Conservation (phyloP, 805 yeast genomes). For the Wickerhamomyces tratensis region DNA sequence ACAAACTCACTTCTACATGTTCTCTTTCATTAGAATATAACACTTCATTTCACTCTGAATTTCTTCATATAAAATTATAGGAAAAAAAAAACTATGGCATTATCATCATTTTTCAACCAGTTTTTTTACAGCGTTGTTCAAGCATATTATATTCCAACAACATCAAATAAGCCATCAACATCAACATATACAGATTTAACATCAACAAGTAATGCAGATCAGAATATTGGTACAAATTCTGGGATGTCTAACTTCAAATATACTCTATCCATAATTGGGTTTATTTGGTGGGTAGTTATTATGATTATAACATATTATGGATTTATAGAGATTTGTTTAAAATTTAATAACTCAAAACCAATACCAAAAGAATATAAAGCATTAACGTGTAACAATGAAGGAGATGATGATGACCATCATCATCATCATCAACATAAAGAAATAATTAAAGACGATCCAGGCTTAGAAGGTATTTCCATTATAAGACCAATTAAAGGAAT, state of each 20-base stretch:
- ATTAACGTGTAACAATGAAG: neutral
- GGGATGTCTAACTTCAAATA: neutral
- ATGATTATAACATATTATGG: conserved; percentile 12
- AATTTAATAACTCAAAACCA: conserved; percentile 10
- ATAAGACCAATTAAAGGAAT: conserved; percentile 78
- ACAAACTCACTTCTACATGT: too few species aligned
- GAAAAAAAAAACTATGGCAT: too few species aligned
- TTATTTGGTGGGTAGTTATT: conserved; percentile 17
- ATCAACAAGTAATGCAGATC: neutral
- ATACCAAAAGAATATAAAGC: conserved; percentile 3
- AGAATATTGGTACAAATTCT: too few species aligned
- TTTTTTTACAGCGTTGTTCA: too few species aligned
- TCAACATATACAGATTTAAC: too few species aligned
- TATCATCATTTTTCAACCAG: too few species aligned
- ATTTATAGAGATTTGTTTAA: conserved; percentile 13
- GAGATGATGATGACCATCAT: neutral
- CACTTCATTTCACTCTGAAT: too few species aligned
- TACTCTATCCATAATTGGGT: conserved; percentile 8
- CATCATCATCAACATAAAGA: too few species aligned
- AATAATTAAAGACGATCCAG: neutral
- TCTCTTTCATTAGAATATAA: too few species aligned
- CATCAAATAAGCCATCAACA: too few species aligned
- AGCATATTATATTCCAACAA: too few species aligned
- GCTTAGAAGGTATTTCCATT: conserved; percentile 62
- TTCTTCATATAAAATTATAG: too few species aligned